Conservation (phyloP, 1,284 basidiomycete genomes). For the Cryptococcus floricola region DNA sequence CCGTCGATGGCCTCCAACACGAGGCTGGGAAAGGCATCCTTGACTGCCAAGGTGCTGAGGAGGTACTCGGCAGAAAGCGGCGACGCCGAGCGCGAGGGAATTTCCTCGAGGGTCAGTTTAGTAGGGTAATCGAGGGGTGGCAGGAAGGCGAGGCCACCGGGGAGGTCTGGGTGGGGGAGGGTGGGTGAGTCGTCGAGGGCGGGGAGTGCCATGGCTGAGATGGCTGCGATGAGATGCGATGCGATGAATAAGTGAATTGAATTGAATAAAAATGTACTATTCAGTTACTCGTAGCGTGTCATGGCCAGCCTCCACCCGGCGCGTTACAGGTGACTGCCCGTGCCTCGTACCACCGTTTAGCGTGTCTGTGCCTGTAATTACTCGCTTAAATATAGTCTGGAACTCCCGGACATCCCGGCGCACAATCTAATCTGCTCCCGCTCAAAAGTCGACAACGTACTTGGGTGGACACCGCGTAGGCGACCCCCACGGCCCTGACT, state of each 20-base stretch:
- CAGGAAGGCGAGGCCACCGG: neutral
- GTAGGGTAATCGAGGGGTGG: neutral
- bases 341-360: neutral
- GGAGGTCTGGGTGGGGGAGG: neutral
- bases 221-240: no score
- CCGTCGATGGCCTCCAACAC: neutral
- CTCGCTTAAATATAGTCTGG: neutral
- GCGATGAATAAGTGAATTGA: no score
- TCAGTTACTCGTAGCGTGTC: no score
- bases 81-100: no score
- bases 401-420: no score
- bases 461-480: no score
- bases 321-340: neutral
- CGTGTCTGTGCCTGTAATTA: neutral
- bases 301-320: neutral
- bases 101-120: no score
- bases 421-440: no score
- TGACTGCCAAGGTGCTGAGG: neutral
- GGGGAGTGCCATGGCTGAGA: neutral
- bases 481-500: no score
- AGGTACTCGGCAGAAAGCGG: neutral
- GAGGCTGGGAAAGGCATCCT: neutral
- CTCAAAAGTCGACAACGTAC: no score
- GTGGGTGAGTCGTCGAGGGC: slow-evolving; percentile 1
- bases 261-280: no score